phyloP scores from a whole-genome alignment of 257 asterid genomes.

The Echites panduratus region DNA sequence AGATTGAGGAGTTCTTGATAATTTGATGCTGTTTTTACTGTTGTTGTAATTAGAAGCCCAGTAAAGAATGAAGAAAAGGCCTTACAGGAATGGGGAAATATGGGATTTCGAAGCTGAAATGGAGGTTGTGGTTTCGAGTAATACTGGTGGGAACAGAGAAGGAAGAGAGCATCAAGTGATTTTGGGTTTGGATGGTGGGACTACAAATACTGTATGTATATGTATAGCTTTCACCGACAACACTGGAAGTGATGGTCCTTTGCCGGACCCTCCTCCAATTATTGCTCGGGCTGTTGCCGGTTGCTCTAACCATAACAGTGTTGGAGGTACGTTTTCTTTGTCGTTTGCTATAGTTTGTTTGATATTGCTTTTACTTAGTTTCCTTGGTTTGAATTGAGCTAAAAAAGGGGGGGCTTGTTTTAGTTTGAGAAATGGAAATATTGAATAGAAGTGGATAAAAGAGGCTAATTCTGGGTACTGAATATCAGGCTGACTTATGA shows the following conservation, averaged over 20 bases:
- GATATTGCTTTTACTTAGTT: not conserved
- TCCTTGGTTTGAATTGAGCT: no score
- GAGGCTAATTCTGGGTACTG: no score
- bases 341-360: not conserved
- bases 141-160: not conserved
- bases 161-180: slow-evolving; percentile 32
- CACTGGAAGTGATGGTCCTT: slow-evolving; percentile 14
- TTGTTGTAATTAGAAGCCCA: not conserved
- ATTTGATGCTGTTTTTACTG: not conserved
- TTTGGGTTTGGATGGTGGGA: slow-evolving; percentile 78
- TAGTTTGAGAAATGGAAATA: no score
- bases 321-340: slow-evolving; percentile 46
- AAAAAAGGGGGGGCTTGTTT: no score
- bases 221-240: slow-evolving; percentile 47
- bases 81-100: slow-evolving; percentile 27
- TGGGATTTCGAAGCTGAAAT: slow-evolving; percentile 32
- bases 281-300: slow-evolving; percentile 80
- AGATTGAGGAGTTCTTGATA: not conserved
- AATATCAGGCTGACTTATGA: no score
- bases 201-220: slow-evolving; percentile 66
- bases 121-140: not conserved
- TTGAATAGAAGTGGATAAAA: no score
- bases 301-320: slow-evolving; percentile 81
- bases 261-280: slow-evolving; percentile 61
- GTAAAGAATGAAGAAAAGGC: slow-evolving; percentile 28